Base-by-base conservation (phyloP, 768 basidiomycete species). In the Pleurotus pulmonarius region DNA sequence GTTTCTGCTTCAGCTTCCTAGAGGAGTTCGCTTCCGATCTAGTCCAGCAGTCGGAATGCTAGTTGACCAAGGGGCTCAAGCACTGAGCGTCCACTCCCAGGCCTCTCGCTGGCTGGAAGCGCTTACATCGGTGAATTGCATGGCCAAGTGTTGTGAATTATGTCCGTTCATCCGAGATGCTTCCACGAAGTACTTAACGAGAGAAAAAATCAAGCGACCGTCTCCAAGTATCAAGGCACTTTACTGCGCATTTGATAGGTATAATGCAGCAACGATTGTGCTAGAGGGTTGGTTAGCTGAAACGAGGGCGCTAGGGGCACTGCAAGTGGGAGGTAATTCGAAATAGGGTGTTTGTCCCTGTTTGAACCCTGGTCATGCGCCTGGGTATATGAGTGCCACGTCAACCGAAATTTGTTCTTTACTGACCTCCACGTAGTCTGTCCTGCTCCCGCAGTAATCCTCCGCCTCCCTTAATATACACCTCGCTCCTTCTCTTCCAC, bases 391-490 rank as follows among this genome's bases (percentile, higher is more conserved):
- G 13, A 41, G 38, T 58, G 63, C 63, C 65, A 68, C 64, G 62
- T 58, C 58, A 51, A 51, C 49, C 46, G 47, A 12, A 15, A 0
- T 9, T 16, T 4, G 54, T 55, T 65, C 67, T 57, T 61, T 44
- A 69, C 69, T 34, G 69, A 63, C 63, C 49, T 64, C 69, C 70
- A 71, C 70, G 70, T 70, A 67, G 61, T 65, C 64, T 64, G 70
- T 72, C 71, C 71, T 72, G 71, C 69, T 41, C 61, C 64, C 68
- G 69, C 71, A 72, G 71, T 71, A 70, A 57, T 59, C 58, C 59
- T 47, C 53, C 55, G 22, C 22, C 41, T 39, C 53, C 54, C 56
- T 46, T 59, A 61, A 54, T 48, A 58, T 47, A 48, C 41, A 39
- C 57, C 29, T 54, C 52, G 25, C 25, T 58, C 54, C 54, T 60